Base-by-base conservation (phyloP, 176 grass and related monocot genomes). In the Musa acuminata region DNA sequence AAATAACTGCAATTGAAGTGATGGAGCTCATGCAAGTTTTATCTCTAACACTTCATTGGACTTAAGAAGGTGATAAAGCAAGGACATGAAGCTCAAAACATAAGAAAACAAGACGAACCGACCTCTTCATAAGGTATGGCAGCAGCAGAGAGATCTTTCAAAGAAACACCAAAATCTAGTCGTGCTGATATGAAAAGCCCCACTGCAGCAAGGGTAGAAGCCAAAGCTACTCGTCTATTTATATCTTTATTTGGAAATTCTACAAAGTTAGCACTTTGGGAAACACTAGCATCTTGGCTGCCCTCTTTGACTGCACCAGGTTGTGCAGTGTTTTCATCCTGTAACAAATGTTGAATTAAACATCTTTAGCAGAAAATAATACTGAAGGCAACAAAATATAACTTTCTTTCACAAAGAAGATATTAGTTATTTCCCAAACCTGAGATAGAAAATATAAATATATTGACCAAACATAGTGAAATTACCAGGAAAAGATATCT, bases 91-190 rank as follows among this genome's bases (percentile, higher is more conserved):
- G 8, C 12, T 27, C 20, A 26, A 21, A 1, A 54, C 58, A 21
- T 75, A 83, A 81, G 3, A 73, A 1, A 12, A 71, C 10, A 54
- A 69, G 53, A 21, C 51, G 2, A 1, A 53, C 27, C 23, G 26
- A 99, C 96, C 91, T 89, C 78, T 80, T 99, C 88, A 77, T 95
- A 99, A 1, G 91, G 62, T 48, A 84, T 81, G 1, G 91, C 75
- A 84, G 83, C 87, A 68, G 88, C 84, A 59, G 88, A 63, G 12
- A 94, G 78, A 84, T 94, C 88, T 85, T 99, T 99, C 55, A 99
- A 82, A 73, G 91, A 94, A 64, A 85, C 53, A 9, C 89, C 89
- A 79, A 94, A 86, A 27, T 99, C 85, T 64, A 99, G 79, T 77
- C 88, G 94, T 66, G 64, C 81, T 13, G 84, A 91, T 29, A 88